Conservation (phyloP, 768 basidiomycete species). For the Suillus variegatus region DNA sequence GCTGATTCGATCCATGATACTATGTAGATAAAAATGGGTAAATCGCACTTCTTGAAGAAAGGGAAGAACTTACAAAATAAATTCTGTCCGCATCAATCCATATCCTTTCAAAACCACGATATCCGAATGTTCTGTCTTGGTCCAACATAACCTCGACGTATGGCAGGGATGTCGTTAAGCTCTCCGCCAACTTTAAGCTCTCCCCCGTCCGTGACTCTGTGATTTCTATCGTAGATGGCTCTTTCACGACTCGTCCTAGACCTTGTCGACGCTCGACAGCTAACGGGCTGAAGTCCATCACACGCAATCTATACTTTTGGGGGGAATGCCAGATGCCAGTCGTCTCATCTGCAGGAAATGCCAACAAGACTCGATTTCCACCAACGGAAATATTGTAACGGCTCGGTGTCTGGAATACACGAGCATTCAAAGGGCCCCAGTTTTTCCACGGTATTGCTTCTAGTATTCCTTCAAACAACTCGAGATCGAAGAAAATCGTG, state of each 20-base stretch:
- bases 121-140: not conserved
- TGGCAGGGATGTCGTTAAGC: not conserved
- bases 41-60: not conserved
- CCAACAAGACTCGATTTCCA: not conserved
- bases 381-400: not conserved
- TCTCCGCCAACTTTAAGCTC: not conserved
- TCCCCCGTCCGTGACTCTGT: not conserved
- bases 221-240: conserved; percentile 1
- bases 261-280: not conserved
- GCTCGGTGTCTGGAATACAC: not conserved
- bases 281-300: conserved; percentile 2
- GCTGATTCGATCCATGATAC: not conserved
- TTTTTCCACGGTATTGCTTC: not conserved
- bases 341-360: not conserved
- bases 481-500: not conserved
- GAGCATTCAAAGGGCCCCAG: not conserved
- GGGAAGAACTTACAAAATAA: not conserved
- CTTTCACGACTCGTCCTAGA: not conserved
- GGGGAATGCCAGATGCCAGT: not conserved
- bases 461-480: not conserved
- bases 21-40: not conserved
- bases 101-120: not conserved
- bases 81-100: not conserved
- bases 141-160: not conserved
- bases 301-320: not conserved